Percentiles rank a stretch among this genome's conserved stretches.
Evolutionary conservation across 2,329 filamentous ascomycete genomes (phyloP).

Genomic region (Triangularia setosa): DNA sequence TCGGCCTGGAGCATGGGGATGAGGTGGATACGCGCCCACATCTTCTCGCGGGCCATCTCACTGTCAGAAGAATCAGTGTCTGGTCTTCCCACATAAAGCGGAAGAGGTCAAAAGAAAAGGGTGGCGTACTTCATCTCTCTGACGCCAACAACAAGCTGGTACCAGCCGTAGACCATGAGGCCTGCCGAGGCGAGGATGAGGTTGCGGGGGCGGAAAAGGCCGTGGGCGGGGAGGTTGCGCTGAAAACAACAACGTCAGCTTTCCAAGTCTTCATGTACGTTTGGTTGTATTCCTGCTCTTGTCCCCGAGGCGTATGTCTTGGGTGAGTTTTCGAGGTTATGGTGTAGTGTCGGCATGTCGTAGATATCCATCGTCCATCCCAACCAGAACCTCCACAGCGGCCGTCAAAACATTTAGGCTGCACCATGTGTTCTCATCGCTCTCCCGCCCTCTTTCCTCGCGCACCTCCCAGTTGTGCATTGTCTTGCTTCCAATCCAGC

Average conservation of each 20-base stretch:
- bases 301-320: no score
- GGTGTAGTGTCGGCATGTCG: background rate
- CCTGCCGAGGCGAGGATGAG: constrained; percentile 73
- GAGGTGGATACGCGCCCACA: constrained; percentile 94
- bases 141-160: constrained; percentile 75
- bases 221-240: constrained; percentile 88
- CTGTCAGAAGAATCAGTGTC: constrained; percentile 41
- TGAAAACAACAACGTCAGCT: constrained; percentile 33
- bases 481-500: background rate
- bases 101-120: background rate
- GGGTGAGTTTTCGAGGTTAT: background rate
- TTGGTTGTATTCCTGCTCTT: background rate
- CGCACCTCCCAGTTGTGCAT: background rate
- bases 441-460: background rate
- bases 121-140: constrained; percentile 81
- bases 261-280: constrained; percentile 16
- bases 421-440: background rate
- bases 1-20: constrained; percentile 93
- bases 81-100: background rate
- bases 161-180: constrained; percentile 89
- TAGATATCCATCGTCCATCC: background rate
- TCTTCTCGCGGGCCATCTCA: constrained; percentile 93
- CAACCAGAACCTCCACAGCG: background rate
- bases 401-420: no score
- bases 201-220: constrained; percentile 72